Base-by-base conservation (phyloP, 352 stramenopile species). In the Phytophthora pini region DNA sequence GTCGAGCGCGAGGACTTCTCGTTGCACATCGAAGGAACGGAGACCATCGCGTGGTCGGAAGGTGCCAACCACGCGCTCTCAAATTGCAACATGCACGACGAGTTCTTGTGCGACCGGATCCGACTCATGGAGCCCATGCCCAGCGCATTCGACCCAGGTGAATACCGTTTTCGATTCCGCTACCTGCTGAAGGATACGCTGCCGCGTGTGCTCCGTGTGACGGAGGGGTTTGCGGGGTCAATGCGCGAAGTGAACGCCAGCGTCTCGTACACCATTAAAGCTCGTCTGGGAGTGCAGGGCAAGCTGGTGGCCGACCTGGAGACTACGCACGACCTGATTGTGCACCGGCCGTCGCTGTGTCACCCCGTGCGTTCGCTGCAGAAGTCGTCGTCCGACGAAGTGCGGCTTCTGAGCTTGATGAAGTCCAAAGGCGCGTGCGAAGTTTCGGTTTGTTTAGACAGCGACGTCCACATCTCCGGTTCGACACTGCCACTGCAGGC, bases 181-280 rank as follows among this genome's bases (percentile, higher is more conserved):
- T 68, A 68, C 36, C 65, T 55, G 45, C 52, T 93, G 5, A 67
- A 70, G 1, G 77, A 86, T 31, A 64, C 74, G 3, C 58, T 89
- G 22, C 74, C 79, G 5, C 66, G 77, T 4, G 80, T 81, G 1
- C 72, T 79, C 46, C 53, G 66, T 11, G 64, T 81, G 31, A 34
- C 50, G 11, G 41, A 62, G 13, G 55, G 58, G 11, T 65, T 54
- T 44, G 65, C 55, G 1, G 53, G 46, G 1, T 11, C 46, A 26
- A 68, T 71, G 59, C 50, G 45, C 9, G 31, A 72, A 15, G 65
- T 90, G 12, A 76, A 88, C 27, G 79, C 79, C 22, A 89, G 75
- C 3, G 87, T 93, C 58, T 72, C 82, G 29, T 93, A 93, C 69
- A 80, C 74, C 15, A 74, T 93, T 17, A 90, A 86, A 47, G 80